phyloP scores from a whole-genome alignment of 345 rosid species.

The Aquilaria sinensis region DNA sequence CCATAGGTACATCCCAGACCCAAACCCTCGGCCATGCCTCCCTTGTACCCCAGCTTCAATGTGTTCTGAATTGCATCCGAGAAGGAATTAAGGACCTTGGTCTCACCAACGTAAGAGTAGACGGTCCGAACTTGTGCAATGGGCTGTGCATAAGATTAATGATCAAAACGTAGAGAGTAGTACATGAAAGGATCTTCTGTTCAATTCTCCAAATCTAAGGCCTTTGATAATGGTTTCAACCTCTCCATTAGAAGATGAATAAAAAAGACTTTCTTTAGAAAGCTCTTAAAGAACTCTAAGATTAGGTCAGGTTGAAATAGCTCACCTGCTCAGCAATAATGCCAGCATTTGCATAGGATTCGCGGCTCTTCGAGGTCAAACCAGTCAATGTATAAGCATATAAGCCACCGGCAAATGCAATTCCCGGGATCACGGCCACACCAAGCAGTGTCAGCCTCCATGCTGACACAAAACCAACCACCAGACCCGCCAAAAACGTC shows the following conservation, averaged over 20 bases:
- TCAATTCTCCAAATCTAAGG: too few species aligned
- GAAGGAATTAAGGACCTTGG: slow-evolving; percentile 83
- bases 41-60: slow-evolving; percentile 93
- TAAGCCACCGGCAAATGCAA: slow-evolving; percentile 98
- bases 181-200: not conserved
- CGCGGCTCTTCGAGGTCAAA: slow-evolving; percentile 94
- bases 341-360: slow-evolving; percentile 95
- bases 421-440: slow-evolving; percentile 97
- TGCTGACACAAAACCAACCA: slow-evolving; percentile 98
- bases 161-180: slow-evolving; percentile 1
- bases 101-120: slow-evolving; percentile 95
- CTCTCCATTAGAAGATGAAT: not conserved
- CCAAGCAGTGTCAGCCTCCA: slow-evolving; percentile 94
- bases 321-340: slow-evolving; percentile 96
- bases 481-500: slow-evolving; percentile 95
- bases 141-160: slow-evolving; percentile 35
- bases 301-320: not conserved
- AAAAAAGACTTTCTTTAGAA: not conserved
- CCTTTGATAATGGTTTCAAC: not conserved
- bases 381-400: slow-evolving; percentile 98
- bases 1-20: slow-evolving; percentile 99
- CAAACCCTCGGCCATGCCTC: slow-evolving; percentile 99
- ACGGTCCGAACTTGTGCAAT: slow-evolving; percentile 98
- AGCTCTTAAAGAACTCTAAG: not conserved
- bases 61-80: slow-evolving; percentile 96